phyloP scores from a whole-genome alignment of 345 rosid species.

The Carallia brachiata region DNA sequence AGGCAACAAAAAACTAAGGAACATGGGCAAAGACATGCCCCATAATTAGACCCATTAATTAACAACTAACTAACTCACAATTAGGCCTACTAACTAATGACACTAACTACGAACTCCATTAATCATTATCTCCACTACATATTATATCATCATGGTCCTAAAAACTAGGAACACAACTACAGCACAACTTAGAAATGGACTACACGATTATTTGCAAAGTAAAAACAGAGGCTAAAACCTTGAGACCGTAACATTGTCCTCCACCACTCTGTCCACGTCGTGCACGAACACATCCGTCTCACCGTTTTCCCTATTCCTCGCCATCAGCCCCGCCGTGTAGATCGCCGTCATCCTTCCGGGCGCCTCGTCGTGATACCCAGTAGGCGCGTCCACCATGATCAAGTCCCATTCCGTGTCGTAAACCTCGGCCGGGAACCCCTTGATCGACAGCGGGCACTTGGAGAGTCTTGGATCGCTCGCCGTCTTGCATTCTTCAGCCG shows the following conservation, averaged over 20 bases:
- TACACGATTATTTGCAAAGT: too few species aligned
- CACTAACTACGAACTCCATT: too few species aligned
- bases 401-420: conserved; percentile 79
- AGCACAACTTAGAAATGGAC: too few species aligned
- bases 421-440: conserved; percentile 61
- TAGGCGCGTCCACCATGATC: conserved; percentile 97
- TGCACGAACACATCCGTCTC: conserved; percentile 82
- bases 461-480: conserved; percentile 62
- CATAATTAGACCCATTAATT: too few species aligned
- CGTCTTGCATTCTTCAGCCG: conserved; percentile 38
- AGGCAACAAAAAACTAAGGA: too few species aligned
- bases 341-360: conserved; percentile 92
- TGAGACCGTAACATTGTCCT: conserved; percentile 27
- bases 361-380: conserved; percentile 72
- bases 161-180: too few species aligned
- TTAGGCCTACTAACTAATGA: too few species aligned
- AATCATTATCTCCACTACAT: too few species aligned
- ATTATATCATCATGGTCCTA: too few species aligned
- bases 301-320: conserved; percentile 61
- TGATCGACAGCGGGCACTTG: conserved; percentile 55
- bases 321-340: conserved; percentile 80
- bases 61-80: too few species aligned
- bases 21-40: too few species aligned
- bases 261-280: conserved; percentile 78
- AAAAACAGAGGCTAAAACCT: too few species aligned